Evolutionary conservation across 495 filamentous ascomycete genomes (phyloP).

Genomic region (Penicillium paradoxum): DNA sequence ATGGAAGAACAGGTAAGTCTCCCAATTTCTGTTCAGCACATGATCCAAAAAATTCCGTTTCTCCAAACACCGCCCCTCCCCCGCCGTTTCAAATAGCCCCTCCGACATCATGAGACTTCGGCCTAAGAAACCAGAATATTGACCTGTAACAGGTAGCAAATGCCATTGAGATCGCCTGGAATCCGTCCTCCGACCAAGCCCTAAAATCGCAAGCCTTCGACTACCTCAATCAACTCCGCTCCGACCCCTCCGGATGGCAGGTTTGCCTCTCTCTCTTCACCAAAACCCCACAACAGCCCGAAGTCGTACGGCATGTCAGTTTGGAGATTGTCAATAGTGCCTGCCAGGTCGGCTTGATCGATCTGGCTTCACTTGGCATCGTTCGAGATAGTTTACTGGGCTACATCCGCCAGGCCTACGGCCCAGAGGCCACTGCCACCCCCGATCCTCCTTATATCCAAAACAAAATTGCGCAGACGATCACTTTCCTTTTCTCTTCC

Average conservation of each 20-base stretch:
- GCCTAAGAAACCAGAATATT: conserved; percentile 7
- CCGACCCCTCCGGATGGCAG: conserved; percentile 77
- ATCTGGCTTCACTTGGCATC: conserved; percentile 58
- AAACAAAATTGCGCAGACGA: conserved; percentile 94
- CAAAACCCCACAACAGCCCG: conserved; percentile 68
- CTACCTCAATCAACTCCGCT: conserved; percentile 74
- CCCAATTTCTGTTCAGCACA: background rate
- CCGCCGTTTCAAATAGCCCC: conserved; percentile 16
- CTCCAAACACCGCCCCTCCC: conserved; percentile 16
- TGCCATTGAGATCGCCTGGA: conserved; percentile 86
- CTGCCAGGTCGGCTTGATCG: conserved; percentile 67
- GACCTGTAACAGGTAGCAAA: conserved; percentile 65
- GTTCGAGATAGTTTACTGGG: conserved; percentile 72
- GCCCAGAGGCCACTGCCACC: conserved; percentile 46
- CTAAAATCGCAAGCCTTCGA: conserved; percentile 84
- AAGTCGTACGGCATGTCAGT: conserved; percentile 79
- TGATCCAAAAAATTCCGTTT: conserved; percentile 13
- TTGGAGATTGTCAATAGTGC: conserved; percentile 91
- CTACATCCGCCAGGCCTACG: conserved; percentile 71
- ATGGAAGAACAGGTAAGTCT: conserved; percentile 49
- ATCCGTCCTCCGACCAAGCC: conserved; percentile 64
- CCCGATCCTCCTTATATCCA: conserved; percentile 72
- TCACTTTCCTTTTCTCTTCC: conserved; percentile 84
- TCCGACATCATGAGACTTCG: conserved; percentile 10
- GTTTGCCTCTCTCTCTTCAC: conserved; percentile 81